A percentile compares a stretch with the other conserved stretches of the same genome.
Evolutionary conservation across 768 basidiomycete genomes (phyloP).

Genomic region (Tricholoma sp.): DNA sequence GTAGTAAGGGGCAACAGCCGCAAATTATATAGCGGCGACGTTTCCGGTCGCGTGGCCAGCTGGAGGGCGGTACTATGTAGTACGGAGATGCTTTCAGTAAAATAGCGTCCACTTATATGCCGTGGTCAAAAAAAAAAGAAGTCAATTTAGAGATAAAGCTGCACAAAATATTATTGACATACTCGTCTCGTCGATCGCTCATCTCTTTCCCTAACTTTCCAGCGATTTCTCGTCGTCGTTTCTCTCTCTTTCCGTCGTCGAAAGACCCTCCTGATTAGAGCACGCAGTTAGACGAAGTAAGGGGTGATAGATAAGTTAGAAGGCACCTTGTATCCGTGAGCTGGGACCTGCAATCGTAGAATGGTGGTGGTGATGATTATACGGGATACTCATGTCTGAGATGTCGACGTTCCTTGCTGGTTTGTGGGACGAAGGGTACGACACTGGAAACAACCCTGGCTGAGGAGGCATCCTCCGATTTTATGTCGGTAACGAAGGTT

Average conservation of each 20-base stretch:
- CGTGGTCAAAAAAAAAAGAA: neutral
- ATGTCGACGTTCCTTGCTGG: constrained; percentile 26
- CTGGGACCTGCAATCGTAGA: constrained; percentile 35
- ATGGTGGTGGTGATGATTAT: constrained; percentile 33
- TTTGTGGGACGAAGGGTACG: constrained; percentile 44
- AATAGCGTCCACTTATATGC: constrained; percentile 47
- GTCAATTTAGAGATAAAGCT: constrained; percentile 2
- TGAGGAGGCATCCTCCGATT: constrained; percentile 54
- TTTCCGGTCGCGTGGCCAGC: constrained; percentile 66
- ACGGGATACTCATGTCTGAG: constrained; percentile 25
- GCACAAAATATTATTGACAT: constrained; percentile 19
- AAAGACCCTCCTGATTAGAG: constrained; percentile 3
- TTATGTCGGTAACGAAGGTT: no score
- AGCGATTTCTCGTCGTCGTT: constrained; percentile 64
- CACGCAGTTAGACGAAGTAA: neutral
- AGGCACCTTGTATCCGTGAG: constrained; percentile 36
- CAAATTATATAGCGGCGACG: constrained; percentile 59
- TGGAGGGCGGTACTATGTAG: constrained; percentile 57
- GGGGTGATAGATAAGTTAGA: constrained; percentile 10
- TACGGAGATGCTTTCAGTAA: constrained; percentile 55
- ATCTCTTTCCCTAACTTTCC: constrained; percentile 70
- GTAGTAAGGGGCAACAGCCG: constrained; percentile 69
- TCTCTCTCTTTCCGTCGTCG: constrained; percentile 53
- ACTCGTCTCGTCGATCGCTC: constrained; percentile 75
- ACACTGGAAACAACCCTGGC: constrained; percentile 61